Evolutionary conservation across 345 rosid genomes (phyloP), one percentile per base, ranked within the genome.

Genomic region (Crucihimalaya himalaica): DNA sequence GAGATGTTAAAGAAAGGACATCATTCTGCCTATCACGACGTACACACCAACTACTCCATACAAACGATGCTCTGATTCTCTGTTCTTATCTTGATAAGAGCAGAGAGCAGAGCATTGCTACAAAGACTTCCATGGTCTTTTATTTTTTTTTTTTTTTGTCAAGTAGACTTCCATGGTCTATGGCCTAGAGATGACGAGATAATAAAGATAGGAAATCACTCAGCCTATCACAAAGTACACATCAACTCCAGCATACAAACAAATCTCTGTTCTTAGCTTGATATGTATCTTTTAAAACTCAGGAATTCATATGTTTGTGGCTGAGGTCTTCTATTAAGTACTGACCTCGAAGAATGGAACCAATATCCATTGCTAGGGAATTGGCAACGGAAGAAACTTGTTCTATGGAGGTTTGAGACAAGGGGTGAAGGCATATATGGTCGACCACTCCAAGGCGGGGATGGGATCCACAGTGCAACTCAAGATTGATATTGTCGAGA

Each of bases 391-490:
- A 69, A 37, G 92, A 89, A 46, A 82, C 87, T 68, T 89, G 91
- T 27, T 88, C 85, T 46, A 89, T 43, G 42, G 92, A 82, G 70
- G 92, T 55, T 37, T 43, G 75, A 61, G 80, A 84, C 80, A 94
- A 72, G 3, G 95, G 93, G 76, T 94, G 98, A 80, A 94, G 89
- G 80, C 98, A 91, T 62, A 89, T 81, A 74, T 94, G 97, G 55
- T 94, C 98, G 35, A 94, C 93, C 46, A 94, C 96, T 72, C 97
- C 97, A 71, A 91, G 93, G 23, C 96, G 84, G 32, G 97, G 96
- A 84, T 89, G 98, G 65, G 85, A 88, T 55, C 96, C 98, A 54
- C 57, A 75, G 51, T 94, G 98, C 60, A 62, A 80, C 81, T 80
- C 87, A 46, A 91, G 83, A 53, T 83, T 83, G 56, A 91, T 85